Percentiles rank a stretch among this genome's conserved stretches.
phyloP scores from a whole-genome alignment of 805 yeast species.

The Wickerhamomyces strasburgensis region DNA sequence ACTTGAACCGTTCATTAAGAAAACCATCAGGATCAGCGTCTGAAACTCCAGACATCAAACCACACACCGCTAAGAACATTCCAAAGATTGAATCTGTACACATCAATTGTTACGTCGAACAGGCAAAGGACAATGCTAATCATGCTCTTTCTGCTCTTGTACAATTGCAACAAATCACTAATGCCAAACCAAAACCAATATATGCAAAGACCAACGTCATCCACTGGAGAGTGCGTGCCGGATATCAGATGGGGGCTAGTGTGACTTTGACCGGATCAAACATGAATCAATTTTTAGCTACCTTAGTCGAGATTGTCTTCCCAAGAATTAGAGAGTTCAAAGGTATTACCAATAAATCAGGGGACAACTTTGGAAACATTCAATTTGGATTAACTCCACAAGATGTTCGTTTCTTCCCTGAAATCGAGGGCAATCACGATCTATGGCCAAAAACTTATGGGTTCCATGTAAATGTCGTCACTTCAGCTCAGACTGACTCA shows the following conservation, averaged over 20 bases:
- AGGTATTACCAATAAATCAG: conserved; percentile 72
- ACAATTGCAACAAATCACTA: conserved; percentile 92
- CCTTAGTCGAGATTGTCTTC: conserved; percentile 85
- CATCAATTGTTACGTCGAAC: conserved; percentile 72
- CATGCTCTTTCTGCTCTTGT: conserved; percentile 70
- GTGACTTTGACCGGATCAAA: conserved; percentile 71
- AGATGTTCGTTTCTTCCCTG: conserved; percentile 83
- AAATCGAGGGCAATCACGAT: conserved; percentile 85
- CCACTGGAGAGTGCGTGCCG: conserved; percentile 81
- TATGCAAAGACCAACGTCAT: conserved; percentile 77
- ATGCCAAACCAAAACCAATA: conserved; percentile 69
- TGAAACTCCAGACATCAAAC: conserved; percentile 68
- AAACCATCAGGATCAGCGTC: conserved; percentile 73
- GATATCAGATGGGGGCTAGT: conserved; percentile 89
- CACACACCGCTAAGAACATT: conserved; percentile 61
- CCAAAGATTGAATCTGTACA: conserved; percentile 67
- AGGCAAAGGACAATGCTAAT: conserved; percentile 65
- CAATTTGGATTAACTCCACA: conserved; percentile 78
- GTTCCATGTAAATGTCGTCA: conserved; percentile 76
- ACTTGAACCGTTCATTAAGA: conserved; percentile 71
- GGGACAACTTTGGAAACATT: conserved; percentile 82
- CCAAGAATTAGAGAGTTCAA: conserved; percentile 87
- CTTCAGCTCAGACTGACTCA: conserved; percentile 83
- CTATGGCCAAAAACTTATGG: conserved; percentile 86
- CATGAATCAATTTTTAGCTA: conserved; percentile 79